Conservation (phyloP, 805 yeast genomes). For the Barnettozyma siamensis region DNA sequence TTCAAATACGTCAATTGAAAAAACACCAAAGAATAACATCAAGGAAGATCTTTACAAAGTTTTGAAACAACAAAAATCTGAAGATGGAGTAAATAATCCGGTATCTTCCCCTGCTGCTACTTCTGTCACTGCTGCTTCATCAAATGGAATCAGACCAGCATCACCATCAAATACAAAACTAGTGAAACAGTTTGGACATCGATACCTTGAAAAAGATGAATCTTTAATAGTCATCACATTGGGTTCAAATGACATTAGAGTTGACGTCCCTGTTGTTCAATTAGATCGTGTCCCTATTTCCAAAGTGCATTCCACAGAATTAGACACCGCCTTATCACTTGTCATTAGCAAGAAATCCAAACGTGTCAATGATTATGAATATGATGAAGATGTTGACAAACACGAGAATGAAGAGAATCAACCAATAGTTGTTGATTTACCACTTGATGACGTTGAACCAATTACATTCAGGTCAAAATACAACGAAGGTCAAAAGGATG, state of each 20-base stretch:
- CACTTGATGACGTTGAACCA: constrained; percentile 74
- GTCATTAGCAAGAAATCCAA: constrained; percentile 40
- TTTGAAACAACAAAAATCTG: constrained; percentile 6
- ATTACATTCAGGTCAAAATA: constrained; percentile 60
- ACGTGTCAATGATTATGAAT: neutral
- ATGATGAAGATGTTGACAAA: constrained; percentile 12
- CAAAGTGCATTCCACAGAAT: constrained; percentile 71
- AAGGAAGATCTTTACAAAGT: constrained; percentile 17
- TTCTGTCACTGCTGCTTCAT: too few relatives aligned
- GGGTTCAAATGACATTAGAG: constrained; percentile 80
- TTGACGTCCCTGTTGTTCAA: constrained; percentile 50
- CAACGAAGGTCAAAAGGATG: constrained; percentile 37
- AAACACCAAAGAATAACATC: constrained; percentile 15
- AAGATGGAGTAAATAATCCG: too few relatives aligned
- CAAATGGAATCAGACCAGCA: neutral
- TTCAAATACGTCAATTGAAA: constrained; percentile 17
- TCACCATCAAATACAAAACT: constrained; percentile 33
- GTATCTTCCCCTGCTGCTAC: too few relatives aligned
- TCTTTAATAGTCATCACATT: constrained; percentile 73
- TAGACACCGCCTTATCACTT: constrained; percentile 82
- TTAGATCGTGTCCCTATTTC: constrained; percentile 71
- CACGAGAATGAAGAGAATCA: constrained; percentile 39
- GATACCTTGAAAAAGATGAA: constrained; percentile 54
- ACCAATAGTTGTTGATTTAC: constrained; percentile 67
- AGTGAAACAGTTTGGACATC: constrained; percentile 81